A percentile compares a stretch with the other conserved stretches of the same genome.
Conservation (phyloP, 2,329 filamentous ascomycete genomes). For the Stagonosporopsis cucurbitacearum region DNA sequence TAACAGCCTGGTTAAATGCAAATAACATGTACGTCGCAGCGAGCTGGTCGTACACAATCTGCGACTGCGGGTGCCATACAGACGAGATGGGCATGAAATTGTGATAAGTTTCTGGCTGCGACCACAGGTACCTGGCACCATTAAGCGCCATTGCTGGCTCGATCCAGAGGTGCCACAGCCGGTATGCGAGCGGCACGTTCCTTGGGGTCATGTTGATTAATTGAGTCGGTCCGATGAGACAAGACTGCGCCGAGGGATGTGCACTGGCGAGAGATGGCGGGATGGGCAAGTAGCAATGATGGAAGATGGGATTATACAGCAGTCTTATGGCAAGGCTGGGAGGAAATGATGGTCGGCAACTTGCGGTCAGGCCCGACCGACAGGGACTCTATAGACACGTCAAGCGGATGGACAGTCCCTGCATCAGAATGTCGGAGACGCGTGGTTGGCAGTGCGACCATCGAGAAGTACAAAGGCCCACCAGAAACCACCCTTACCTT, state of each 20-base stretch:
- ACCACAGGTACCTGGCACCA: constrained; percentile 61
- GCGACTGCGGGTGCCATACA: constrained; percentile 45
- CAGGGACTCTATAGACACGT: not conserved
- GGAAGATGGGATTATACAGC: not conserved
- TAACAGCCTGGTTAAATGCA: constrained; percentile 76
- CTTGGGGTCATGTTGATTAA: constrained; percentile 22
- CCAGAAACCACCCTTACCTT: not conserved
- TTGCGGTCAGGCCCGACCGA: no score
- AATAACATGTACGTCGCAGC: constrained; percentile 80
- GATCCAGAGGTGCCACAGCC: constrained; percentile 75
- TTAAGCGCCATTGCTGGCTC: constrained; percentile 64
- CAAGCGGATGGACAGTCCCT: not conserved
- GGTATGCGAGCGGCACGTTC: constrained; percentile 64
- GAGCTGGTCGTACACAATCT: constrained; percentile 73
- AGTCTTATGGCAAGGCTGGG: not conserved
- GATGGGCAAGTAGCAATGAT: not conserved
- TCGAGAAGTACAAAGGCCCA: not conserved
- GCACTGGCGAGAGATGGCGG: not conserved
- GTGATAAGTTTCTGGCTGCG: constrained; percentile 64
- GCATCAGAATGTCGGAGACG: not conserved
- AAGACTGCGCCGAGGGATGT: not conserved
- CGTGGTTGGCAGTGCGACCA: not conserved
- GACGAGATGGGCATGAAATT: constrained; percentile 63
- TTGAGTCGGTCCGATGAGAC: not conserved
- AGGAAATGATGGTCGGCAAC: not conserved